phyloP scores from a whole-genome alignment of 306 rosid genomes.

The Hippophae gyantsensis region DNA sequence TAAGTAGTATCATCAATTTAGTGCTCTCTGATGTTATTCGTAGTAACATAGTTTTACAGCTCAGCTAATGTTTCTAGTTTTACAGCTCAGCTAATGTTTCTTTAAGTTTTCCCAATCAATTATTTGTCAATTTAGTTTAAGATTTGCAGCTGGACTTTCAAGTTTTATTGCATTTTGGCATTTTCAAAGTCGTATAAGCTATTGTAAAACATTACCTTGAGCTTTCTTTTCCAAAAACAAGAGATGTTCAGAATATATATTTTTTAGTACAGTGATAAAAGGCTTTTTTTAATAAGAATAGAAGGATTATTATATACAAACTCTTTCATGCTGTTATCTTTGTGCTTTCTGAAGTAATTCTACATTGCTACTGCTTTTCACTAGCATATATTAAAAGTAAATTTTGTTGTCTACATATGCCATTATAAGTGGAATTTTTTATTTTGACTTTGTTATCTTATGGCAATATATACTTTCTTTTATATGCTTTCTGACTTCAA shows the following conservation, averaged over 20 bases:
- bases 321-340: not conserved
- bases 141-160: no score
- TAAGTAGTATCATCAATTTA: slow-evolving; percentile 16
- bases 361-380: not conserved
- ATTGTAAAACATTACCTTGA: no score
- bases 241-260: not conserved
- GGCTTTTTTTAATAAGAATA: not conserved
- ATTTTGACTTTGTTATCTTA: no score
- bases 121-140: no score
- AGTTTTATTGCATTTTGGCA: no score
- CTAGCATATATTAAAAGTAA: not conserved
- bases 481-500: no score
- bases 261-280: not conserved
- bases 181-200: no score
- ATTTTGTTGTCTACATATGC: not conserved
- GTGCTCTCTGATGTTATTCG: slow-evolving; percentile 10
- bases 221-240: not conserved
- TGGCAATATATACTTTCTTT: no score
- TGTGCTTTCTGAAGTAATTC: not conserved
- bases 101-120: no score
- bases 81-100: no score
- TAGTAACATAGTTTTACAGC: not conserved
- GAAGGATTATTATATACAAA: not conserved
- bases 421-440: not conserved
- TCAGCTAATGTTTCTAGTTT: slow-evolving; percentile 8